Conservation (phyloP, 768 basidiomycete species). For the Daedaleopsis sinensis region DNA sequence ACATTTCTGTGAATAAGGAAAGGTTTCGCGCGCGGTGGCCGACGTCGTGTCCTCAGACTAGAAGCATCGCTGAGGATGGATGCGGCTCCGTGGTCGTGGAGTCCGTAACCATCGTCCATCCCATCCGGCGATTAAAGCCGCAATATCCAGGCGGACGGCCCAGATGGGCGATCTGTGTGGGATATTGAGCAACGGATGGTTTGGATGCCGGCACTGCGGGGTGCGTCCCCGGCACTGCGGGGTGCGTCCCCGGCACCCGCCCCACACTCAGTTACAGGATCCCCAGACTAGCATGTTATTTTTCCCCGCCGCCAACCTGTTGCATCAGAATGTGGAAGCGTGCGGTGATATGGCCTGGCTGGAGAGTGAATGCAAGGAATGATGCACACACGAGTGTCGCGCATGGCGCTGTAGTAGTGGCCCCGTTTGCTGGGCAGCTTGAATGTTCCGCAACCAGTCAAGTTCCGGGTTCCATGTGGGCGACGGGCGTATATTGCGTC, state of each 20-base stretch:
- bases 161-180: conserved; percentile 9
- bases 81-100: conserved; percentile 1
- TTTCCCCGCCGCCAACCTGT: not conserved
- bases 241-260: not conserved
- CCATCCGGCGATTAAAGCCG: conserved; percentile 1
- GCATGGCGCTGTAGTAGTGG: too few species aligned
- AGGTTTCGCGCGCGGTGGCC: too few species aligned
- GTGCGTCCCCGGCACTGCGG: conserved; percentile 1
- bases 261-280: too few species aligned
- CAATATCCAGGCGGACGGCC: not conserved
- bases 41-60: not conserved
- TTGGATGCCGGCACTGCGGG: conserved; percentile 10
- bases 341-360: not conserved
- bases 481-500: too few species aligned
- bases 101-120: conserved; percentile 6
- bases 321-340: not conserved
- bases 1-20: not conserved
- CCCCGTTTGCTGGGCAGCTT: too few species aligned
- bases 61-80: not conserved
- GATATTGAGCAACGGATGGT: not conserved
- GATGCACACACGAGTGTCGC: too few species aligned
- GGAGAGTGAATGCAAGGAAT: too few species aligned
- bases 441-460: too few species aligned
- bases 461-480: too few species aligned
- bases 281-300: conserved; percentile 6